phyloP scores from a whole-genome alignment of 768 basidiomycete genomes.

The Strobilomyces confusus region DNA sequence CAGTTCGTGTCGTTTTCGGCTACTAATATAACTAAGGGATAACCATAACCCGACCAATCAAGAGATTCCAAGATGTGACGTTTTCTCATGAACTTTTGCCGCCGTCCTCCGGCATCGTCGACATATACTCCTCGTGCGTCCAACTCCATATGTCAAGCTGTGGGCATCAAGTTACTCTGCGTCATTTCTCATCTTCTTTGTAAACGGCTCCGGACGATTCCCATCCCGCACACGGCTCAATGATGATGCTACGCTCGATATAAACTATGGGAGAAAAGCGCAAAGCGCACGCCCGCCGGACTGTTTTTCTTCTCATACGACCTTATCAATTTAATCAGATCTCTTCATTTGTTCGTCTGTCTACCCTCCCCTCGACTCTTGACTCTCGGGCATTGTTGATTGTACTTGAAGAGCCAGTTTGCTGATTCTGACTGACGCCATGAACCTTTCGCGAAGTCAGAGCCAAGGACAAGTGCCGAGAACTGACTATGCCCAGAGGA shows the following conservation, averaged over 20 bases:
- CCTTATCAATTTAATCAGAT: background rate
- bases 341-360: background rate
- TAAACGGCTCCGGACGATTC: background rate
- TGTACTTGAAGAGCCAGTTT: too few species aligned
- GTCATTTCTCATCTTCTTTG: background rate
- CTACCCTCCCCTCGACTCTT: background rate
- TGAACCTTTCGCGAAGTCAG: constrained; percentile 1
- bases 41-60: constrained; percentile 6
- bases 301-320: background rate
- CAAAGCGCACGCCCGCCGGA: background rate
- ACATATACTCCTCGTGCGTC: too few species aligned
- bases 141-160: background rate
- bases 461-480: background rate
- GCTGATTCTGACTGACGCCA: background rate
- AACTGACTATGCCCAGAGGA: background rate
- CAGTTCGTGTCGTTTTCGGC: background rate
- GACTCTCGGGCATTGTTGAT: background rate
- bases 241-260: constrained; percentile 12
- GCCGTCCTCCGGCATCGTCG: background rate
- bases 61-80: background rate
- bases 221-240: constrained; percentile 8
- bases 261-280: constrained; percentile 2
- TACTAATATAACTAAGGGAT: background rate
- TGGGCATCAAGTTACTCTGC: background rate
- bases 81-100: background rate